Evolutionary conservation across 495 filamentous ascomycete species (phyloP).

Genomic region (Hypoxylon trugodes): DNA sequence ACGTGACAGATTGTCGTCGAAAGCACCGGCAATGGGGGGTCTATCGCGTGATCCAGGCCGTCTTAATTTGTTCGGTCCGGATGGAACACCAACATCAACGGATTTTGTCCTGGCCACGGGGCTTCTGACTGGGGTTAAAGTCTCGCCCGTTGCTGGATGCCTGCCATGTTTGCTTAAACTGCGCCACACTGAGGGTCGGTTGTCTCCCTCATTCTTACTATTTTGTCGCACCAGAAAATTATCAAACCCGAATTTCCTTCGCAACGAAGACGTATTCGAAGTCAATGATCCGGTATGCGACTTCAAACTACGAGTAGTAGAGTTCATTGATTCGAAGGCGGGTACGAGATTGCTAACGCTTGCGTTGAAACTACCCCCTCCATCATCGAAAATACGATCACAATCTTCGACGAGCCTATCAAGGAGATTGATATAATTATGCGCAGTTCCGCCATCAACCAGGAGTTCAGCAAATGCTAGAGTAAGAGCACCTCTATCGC

Average conservation of each 20-base stretch:
- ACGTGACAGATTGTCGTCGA: constrained; percentile 58
- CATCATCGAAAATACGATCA: constrained; percentile 84
- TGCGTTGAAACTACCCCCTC: constrained; percentile 52
- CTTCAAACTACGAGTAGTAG: constrained; percentile 53
- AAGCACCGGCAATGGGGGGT: constrained; percentile 68
- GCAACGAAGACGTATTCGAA: constrained; percentile 80
- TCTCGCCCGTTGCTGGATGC: constrained; percentile 62
- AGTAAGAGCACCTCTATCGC: constrained; percentile 88
- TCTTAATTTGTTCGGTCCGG: constrained; percentile 56
- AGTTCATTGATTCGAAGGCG: constrained; percentile 58
- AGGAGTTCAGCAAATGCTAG: constrained; percentile 91
- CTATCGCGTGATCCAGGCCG: constrained; percentile 74
- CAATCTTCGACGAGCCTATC: constrained; percentile 94
- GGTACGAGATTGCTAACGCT: constrained; percentile 45
- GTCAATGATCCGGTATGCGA: constrained; percentile 60
- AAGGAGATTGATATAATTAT: constrained; percentile 86
- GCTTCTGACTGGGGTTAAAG: constrained; percentile 65
- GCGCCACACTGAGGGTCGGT: constrained; percentile 79
- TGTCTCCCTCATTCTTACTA: constrained; percentile 74
- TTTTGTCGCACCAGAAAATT: constrained; percentile 73
- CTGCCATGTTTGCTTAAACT: constrained; percentile 85
- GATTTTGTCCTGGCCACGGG: constrained; percentile 80
- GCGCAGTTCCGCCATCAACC: constrained; percentile 76
- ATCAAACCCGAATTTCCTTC: constrained; percentile 83
- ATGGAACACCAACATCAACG: constrained; percentile 72